Conservation (phyloP, 371 early-diverging fungal genomes). For the Chytridium lagenaria region DNA sequence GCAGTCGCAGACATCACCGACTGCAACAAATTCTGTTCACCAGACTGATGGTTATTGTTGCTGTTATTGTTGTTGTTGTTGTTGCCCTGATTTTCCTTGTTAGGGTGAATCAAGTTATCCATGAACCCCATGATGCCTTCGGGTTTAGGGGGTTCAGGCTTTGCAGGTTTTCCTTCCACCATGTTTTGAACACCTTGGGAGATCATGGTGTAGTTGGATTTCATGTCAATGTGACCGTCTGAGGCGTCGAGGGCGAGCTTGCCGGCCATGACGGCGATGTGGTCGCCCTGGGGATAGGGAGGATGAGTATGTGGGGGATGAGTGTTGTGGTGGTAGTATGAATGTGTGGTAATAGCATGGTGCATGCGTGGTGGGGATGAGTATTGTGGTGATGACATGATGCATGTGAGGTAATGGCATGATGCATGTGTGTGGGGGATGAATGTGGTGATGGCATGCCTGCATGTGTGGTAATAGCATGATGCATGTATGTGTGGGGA, state of each 20-base stretch:
- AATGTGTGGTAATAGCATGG: too few species aligned
- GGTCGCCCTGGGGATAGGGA: not conserved
- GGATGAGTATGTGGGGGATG: too few species aligned
- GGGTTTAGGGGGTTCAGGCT: not conserved
- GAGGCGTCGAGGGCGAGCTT: not conserved
- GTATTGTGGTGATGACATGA: too few species aligned
- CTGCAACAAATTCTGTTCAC: not conserved
- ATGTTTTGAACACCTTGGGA: not conserved
- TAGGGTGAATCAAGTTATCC: not conserved
- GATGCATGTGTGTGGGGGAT: too few species aligned
- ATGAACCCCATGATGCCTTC: not conserved
- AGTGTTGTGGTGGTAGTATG: too few species aligned
- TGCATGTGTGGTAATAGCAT: too few species aligned
- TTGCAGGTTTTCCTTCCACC: not conserved
- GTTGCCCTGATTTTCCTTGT: not conserved
- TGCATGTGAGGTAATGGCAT: too few species aligned
- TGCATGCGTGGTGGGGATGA: too few species aligned
- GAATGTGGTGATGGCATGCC: too few species aligned
- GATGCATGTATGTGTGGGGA: not conserved
- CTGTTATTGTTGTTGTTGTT: not conserved
- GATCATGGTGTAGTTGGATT: not conserved
- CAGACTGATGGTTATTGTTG: not conserved
- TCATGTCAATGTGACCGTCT: constrained; percentile 9
- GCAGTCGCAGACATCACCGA: constrained; percentile 6
- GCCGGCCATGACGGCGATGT: not conserved